A percentile compares a stretch with the other conserved stretches of the same genome.
Conservation (phyloP, 139 green algal species). For the Diplosphaera chodatii region DNA sequence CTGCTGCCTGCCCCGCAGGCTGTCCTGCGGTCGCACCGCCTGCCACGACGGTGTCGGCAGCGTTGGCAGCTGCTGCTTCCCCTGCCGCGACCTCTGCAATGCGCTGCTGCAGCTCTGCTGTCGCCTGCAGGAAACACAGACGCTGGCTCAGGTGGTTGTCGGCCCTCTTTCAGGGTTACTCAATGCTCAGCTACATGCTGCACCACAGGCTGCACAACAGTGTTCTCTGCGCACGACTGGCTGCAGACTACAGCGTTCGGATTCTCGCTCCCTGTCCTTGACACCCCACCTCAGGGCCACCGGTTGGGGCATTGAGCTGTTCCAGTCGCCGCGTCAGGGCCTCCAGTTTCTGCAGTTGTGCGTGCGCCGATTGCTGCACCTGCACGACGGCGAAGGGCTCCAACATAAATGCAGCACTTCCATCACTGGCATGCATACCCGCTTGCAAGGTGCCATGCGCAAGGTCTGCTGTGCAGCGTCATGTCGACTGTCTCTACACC, state of each 20-base stretch:
- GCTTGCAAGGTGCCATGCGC: too few relatives aligned
- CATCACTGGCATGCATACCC: too few relatives aligned
- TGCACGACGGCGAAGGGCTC: neutral
- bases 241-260: too few relatives aligned
- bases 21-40: too few relatives aligned
- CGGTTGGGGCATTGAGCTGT: conserved; percentile 1
- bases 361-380: conserved; percentile 40
- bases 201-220: too few relatives aligned
- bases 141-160: too few relatives aligned
- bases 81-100: neutral
- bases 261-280: too few relatives aligned
- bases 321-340: conserved; percentile 26
- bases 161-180: too few relatives aligned
- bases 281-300: neutral
- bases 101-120: neutral
- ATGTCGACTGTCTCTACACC: too few relatives aligned
- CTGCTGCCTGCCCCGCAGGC: neutral
- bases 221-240: too few relatives aligned
- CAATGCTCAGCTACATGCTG: too few relatives aligned
- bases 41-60: neutral
- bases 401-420: neutral
- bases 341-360: conserved; percentile 49
- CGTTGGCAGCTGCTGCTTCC: neutral
- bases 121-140: neutral
- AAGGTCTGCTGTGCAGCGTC: too few relatives aligned